These are phyloP conservation scores for Saccharomycopsis sp. DNA, from an alignment of 805 yeast species.

Conservation along the genomic window DNA sequence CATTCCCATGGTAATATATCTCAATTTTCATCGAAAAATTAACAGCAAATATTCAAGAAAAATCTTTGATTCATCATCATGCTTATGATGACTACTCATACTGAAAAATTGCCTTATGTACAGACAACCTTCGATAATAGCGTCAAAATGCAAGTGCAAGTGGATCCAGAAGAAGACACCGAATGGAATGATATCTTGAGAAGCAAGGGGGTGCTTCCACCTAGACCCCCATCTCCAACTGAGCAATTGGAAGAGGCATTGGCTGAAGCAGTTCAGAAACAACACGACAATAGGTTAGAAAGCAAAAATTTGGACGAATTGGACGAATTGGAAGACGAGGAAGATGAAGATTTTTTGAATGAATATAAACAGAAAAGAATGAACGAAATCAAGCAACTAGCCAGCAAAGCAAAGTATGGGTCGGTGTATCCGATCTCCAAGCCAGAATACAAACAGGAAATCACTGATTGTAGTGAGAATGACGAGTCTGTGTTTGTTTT, in stretches of 20 bases:
- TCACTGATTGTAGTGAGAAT: conserved; percentile 66
- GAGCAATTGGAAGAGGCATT: conserved; percentile 81
- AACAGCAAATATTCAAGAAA: no score
- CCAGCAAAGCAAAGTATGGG: conserved; percentile 58
- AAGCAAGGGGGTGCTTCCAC: conserved; percentile 86
- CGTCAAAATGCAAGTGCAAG: conserved; percentile 50
- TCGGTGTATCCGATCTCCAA: conserved; percentile 70
- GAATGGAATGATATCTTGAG: conserved; percentile 98
- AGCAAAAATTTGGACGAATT: conserved; percentile 71
- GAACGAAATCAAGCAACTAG: conserved; percentile 60
- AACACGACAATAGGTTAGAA: conserved; percentile 79
- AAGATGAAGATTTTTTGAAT: conserved; percentile 83
- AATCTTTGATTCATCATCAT: background rate
- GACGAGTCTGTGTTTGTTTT: conserved; percentile 49
- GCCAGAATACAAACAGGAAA: conserved; percentile 80
- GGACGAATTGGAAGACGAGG: conserved; percentile 85
- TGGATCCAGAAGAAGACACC: conserved; percentile 93
- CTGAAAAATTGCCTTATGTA: no score
- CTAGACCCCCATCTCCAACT: conserved; percentile 83
- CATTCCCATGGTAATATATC: no score
- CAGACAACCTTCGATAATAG: no score
- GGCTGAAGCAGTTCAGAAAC: conserved; percentile 71
- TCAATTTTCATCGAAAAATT: background rate
- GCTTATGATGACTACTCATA: no score
- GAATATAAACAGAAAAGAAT: conserved; percentile 71